phyloP scores from a whole-genome alignment of 345 rosid genomes.

The Psidium friedrichsthalianum region DNA sequence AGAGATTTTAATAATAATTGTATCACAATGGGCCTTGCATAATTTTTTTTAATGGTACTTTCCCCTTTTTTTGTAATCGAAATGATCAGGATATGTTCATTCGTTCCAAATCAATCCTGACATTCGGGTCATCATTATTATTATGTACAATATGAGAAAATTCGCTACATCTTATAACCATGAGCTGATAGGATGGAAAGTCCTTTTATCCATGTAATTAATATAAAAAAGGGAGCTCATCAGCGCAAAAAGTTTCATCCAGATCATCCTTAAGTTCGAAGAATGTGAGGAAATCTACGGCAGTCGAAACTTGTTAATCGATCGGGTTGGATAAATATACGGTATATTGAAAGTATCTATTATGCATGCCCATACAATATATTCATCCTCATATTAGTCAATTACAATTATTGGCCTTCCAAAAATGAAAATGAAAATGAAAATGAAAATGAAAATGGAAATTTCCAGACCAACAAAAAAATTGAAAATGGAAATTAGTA shows the following conservation, averaged over 20 bases:
- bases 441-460: too few species aligned
- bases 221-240: background rate
- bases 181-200: background rate
- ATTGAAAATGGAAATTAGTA: too few species aligned
- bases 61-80: background rate
- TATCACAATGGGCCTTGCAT: background rate
- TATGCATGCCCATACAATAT: background rate
- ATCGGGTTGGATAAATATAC: background rate
- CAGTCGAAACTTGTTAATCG: background rate
- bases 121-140: background rate
- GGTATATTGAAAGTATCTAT: background rate
- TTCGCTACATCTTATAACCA: background rate
- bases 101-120: fast-evolving
- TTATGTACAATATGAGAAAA: background rate
- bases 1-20: background rate
- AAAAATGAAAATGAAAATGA: too few species aligned
- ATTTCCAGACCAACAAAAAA: too few species aligned
- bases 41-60: background rate
- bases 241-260: background rate
- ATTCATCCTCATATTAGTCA: background rate
- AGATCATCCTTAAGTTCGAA: background rate
- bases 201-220: background rate
- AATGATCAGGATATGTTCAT: background rate
- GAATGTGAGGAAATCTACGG: too few species aligned
- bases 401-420: background rate